phyloP scores from a whole-genome alignment of 2,329 filamentous ascomycete genomes.

The Colletotrichum viniferum region DNA sequence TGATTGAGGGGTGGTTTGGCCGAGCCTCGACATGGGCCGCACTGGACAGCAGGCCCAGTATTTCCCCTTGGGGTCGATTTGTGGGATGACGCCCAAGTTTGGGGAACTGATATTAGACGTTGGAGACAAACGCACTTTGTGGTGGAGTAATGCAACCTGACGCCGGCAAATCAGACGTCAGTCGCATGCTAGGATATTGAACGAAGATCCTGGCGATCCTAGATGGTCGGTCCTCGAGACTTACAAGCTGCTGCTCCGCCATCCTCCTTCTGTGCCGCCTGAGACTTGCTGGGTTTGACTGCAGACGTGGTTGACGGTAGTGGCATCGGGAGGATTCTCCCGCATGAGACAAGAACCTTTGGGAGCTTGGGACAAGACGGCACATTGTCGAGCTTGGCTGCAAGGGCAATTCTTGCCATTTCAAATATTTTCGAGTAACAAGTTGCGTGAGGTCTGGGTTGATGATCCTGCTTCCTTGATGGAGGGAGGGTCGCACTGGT shows the following conservation, averaged over 20 bases:
- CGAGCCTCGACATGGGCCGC: neutral
- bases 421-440: neutral
- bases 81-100: constrained; percentile 4
- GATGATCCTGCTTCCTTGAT: neutral
- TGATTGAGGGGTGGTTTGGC: neutral
- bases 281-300: neutral
- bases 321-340: neutral
- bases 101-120: neutral
- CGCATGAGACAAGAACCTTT: neutral
- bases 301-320: neutral
- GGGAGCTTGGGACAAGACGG: neutral
- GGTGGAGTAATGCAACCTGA: neutral
- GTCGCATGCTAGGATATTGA: neutral
- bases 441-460: neutral
- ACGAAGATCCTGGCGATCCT: neutral
- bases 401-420: neutral
- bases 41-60: neutral
- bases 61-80: constrained; percentile 16
- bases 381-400: neutral
- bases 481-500: neutral
- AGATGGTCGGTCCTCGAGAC: neutral
- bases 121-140: neutral
- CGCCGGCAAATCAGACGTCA: neutral
- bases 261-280: neutral
- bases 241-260: neutral